A percentile compares a stretch with the other conserved stretches of the same genome.
These are phyloP conservation scores for Poa pratensis DNA, from an alignment of 176 grass and related monocot genomes.

Conservation along the genomic window DNA sequence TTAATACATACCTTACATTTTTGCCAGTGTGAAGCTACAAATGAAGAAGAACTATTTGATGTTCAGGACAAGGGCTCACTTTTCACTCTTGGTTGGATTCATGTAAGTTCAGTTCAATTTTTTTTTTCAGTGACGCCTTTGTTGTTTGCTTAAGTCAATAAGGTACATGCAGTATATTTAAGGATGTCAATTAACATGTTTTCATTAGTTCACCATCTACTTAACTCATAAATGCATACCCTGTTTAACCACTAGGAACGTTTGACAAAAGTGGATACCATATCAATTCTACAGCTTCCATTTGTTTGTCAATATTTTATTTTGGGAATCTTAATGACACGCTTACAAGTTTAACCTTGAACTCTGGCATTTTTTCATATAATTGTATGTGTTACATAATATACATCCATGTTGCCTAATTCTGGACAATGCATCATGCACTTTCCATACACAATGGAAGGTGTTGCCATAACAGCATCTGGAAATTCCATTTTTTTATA, in stretches of 20 bases:
- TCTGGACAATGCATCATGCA: conserved; percentile 13
- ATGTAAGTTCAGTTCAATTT: conserved; percentile 75
- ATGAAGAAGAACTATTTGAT: conserved; percentile 99
- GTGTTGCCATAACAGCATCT: background rate
- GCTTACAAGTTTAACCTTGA: conserved; percentile 3
- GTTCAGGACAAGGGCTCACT: conserved; percentile 92
- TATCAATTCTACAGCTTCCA: conserved; percentile 30
- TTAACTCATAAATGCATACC: conserved; percentile 13
- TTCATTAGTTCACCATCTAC: background rate
- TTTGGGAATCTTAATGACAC: background rate
- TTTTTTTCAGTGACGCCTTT: conserved; percentile 9
- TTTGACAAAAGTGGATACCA: conserved; percentile 28
- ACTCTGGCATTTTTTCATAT: conserved; percentile 6
- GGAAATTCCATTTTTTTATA: background rate
- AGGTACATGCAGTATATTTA: conserved; percentile 16
- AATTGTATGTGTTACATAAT: background rate
- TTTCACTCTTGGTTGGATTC: conserved; percentile 99
- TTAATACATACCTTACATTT: conserved; percentile 29
- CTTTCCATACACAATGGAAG: conserved; percentile 15
- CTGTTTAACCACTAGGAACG: background rate
- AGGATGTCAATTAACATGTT: conserved; percentile 1
- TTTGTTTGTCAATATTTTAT: background rate
- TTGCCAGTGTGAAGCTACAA: conserved; percentile 94
- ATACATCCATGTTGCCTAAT: background rate
- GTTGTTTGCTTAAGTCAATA: conserved; percentile 41